Evolutionary conservation across 768 basidiomycete genomes (phyloP).

Genomic region (Suillus discolor): DNA sequence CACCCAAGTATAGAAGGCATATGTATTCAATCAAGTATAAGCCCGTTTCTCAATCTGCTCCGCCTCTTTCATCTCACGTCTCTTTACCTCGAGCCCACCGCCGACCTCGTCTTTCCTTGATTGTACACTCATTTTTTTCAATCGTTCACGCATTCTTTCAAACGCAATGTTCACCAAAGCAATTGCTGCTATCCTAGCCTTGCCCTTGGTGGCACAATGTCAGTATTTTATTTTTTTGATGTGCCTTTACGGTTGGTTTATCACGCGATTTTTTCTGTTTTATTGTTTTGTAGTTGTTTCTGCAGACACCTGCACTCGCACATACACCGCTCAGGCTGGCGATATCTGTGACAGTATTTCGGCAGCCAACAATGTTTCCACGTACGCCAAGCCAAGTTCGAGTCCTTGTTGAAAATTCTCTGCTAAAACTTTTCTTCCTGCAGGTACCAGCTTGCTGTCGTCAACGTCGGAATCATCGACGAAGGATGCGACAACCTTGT

Average conservation of each 20-base stretch:
- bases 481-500: conserved; percentile 59
- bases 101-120: conserved; percentile 12
- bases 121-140: conserved; percentile 20
- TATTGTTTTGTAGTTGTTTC: conserved; percentile 19
- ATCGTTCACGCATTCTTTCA: conserved; percentile 17
- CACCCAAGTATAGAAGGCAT: background rate
- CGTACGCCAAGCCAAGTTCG: conserved; percentile 43
- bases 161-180: conserved; percentile 40
- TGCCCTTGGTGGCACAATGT: conserved; percentile 51
- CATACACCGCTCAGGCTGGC: conserved; percentile 58
- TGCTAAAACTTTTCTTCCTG: conserved; percentile 2
- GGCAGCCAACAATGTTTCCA: conserved; percentile 59
- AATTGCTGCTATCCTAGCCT: conserved; percentile 45
- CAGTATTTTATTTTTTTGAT: conserved; percentile 15
- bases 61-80: background rate
- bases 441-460: conserved; percentile 74
- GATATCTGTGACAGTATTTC: conserved; percentile 78
- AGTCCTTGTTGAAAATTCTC: background rate
- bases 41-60: background rate
- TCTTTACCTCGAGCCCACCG: conserved; percentile 4
- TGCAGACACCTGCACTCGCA: conserved; percentile 52
- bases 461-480: conserved; percentile 57
- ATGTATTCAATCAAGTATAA: background rate
- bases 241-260: background rate
- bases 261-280: conserved; percentile 9